Evolutionary conservation across 371 early-diverging fungal species (phyloP), one percentile per base, ranked within the genome.

Genomic region (Lichtheimia corymbifera): DNA sequence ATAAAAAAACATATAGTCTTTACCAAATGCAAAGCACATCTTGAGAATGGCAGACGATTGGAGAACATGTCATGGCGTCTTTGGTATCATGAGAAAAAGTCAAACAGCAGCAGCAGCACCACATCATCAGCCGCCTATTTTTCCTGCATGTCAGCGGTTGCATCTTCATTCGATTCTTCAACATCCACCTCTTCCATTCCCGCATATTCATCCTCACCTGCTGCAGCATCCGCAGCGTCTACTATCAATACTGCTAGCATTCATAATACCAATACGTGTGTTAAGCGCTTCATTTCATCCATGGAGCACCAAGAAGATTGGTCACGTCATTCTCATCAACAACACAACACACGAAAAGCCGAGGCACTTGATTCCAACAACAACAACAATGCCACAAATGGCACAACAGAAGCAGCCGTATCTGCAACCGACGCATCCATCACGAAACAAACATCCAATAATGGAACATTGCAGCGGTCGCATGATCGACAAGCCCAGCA

Each of bases 11-110:
- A 18, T 35, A 27, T 40, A 67, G 63, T 59, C 13, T 76, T 79
- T 53, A 70, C 74, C n/a, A 79, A 76, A 61, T 72, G 74, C 65
- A 79, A 79, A 55, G 69, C 72, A 35, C 76, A 72, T 49, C 64
- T 79, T 47, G 76, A 79, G 45, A 74, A 79, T 58, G 76, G 76
- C 15, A 64, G 73, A 25, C 76, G 80, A 41, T 59, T 79, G 35
- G 80, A 79, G 47, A 79, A 79, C 60, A 67, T 79, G 53, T 65
- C 65, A 24, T 79, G 80, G 80, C 61, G 80, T 58, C 61, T 66
- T 41, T 73, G 67, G 64, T 63, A 59, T 42, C 55, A 53, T 11
- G 63, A 59, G 43, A 61, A 61, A 13, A 40, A 59, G 22, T 56
- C 45, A 44, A 56, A 45, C 24, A 56, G 22, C 24, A 40, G 14